Evolutionary conservation across 208 protist genomes (phyloP).

Genomic region (Novymonas esmeraldas): DNA sequence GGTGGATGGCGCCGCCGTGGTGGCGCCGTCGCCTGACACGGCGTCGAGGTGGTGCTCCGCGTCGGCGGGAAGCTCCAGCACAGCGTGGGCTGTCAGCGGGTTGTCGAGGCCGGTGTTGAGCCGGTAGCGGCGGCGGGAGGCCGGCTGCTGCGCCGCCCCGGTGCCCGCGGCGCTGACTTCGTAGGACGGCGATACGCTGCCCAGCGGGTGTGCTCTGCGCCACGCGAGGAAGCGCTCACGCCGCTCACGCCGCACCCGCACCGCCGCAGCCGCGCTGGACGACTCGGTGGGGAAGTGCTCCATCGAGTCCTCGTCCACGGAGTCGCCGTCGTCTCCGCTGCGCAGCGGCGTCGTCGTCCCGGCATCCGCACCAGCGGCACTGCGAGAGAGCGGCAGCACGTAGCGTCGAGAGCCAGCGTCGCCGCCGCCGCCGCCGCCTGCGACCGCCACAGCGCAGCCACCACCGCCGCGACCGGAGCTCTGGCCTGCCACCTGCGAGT

Average conservation of each 20-base stretch:
- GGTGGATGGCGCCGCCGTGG: too few relatives aligned
- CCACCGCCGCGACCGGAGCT: not conserved
- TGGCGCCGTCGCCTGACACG: too few relatives aligned
- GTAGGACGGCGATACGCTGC: slow-evolving; percentile 12
- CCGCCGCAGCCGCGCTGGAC: slow-evolving; percentile 7
- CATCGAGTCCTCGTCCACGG: not conserved
- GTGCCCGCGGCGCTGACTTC: not conserved
- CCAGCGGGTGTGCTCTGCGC: slow-evolving; percentile 42
- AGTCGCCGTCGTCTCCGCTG: too few relatives aligned
- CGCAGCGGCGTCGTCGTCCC: not conserved
- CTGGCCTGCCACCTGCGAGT: not conserved
- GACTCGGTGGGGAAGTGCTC: not conserved
- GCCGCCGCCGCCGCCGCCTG: not conserved
- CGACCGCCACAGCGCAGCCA: too few relatives aligned
- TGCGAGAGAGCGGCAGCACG: slow-evolving; percentile 3
- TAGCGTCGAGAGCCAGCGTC: not conserved
- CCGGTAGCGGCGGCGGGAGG: slow-evolving; percentile 46
- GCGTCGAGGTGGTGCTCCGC: not conserved
- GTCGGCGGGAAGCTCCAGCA: slow-evolving; percentile 32
- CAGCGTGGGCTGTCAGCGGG: slow-evolving; percentile 30
- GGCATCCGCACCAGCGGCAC: not conserved
- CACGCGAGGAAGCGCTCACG: slow-evolving; percentile 65
- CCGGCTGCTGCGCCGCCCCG: not conserved
- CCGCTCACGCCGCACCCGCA: slow-evolving; percentile 24
- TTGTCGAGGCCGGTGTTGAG: slow-evolving; percentile 79